Base-by-base conservation (phyloP, 1,284 basidiomycete genomes). In the Trichosporon sp. region DNA sequence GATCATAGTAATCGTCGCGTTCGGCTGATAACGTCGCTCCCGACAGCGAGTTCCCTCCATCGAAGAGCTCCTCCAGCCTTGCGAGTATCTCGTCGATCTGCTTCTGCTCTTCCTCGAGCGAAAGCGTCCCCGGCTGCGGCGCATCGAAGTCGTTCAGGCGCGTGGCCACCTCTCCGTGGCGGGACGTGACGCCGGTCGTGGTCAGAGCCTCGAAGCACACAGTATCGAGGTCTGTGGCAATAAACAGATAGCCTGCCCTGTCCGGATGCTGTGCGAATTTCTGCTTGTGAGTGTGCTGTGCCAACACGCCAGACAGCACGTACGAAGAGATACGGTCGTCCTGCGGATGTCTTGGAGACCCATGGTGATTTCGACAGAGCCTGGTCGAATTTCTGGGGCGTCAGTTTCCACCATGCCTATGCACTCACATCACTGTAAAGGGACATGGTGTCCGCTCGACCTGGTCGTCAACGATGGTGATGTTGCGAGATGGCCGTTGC, bases 241-340 rank as follows among this genome's bases (percentile, higher is more conserved):
- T 64, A 23, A 80, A 69, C 6, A 80, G 64, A 56, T 79, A 81
- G 6, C 78, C 76, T 25, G 73, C 69, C 32, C 75, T 60, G 18
- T 75, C 72, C 0, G 77, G 75, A 34, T 76, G 76, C 0, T 71
- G 67, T 9, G 76, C 72, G 65, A 77, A 77, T 74, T 81, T 81
- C 76, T 77, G 64, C 7, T 15, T 8, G 42, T 67, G 34, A 66
- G 62, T 2, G 42, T 4, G 8, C 2, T 18, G 12, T 15, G 23
- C 7, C 1, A 8, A 29, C 7, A n/a, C n/a, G 5, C 12, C 0
- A 15, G 8, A 15, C 9, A 9, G 1, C 5, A 68, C 73, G 35
- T 47, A 76, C 75, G 51, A 78, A 71, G 25, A 78, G 69, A 64
- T 70, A 74, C 1, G 72, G 65, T 4, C 69, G 66, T 4, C 66